These are phyloP conservation scores for Infundibulicybe gibba DNA, from an alignment of 768 basidiomycete species.

Conservation along the genomic window DNA sequence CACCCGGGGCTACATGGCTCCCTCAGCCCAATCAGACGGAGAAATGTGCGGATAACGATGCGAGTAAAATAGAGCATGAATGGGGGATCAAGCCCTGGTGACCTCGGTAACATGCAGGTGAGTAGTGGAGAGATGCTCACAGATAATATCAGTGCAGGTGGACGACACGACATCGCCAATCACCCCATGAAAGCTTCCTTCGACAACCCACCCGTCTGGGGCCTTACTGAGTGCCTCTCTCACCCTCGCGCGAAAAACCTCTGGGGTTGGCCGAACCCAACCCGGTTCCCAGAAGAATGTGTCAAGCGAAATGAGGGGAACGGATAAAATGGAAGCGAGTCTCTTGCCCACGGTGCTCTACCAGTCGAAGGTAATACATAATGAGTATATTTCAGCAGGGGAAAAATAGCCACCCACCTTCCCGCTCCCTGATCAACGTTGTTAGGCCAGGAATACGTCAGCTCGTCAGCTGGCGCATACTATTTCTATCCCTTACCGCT, in stretches of 20 bases:
- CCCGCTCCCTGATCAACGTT: conserved; percentile 19
- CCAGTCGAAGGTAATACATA: not conserved
- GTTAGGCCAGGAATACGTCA: not conserved
- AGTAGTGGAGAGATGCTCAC: conserved; percentile 25
- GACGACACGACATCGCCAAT: conserved; percentile 30
- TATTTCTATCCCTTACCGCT: conserved; percentile 11
- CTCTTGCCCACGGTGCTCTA: conserved; percentile 42
- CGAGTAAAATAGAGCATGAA: conserved; percentile 59
- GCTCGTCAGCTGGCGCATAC: not conserved
- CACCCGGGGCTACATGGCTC: conserved; percentile 49
- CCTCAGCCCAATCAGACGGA: conserved; percentile 32
- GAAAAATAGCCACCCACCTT: conserved; percentile 16
- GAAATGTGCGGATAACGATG: conserved; percentile 47
- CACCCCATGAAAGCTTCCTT: conserved; percentile 37
- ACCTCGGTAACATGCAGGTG: not conserved
- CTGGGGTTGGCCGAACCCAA: conserved; percentile 31
- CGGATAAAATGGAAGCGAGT: conserved; percentile 37
- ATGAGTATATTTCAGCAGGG: too few species aligned
- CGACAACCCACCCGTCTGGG: conserved; percentile 48
- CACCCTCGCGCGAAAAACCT: conserved; percentile 27
- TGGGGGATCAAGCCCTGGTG: conserved; percentile 66
- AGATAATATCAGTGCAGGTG: conserved; percentile 48
- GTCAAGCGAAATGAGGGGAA: conserved; percentile 48
- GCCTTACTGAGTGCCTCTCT: conserved; percentile 19
- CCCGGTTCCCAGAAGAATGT: conserved; percentile 44